Conservation (phyloP, 78 protist genomes). For the Dictyostelium purpureum region DNA sequence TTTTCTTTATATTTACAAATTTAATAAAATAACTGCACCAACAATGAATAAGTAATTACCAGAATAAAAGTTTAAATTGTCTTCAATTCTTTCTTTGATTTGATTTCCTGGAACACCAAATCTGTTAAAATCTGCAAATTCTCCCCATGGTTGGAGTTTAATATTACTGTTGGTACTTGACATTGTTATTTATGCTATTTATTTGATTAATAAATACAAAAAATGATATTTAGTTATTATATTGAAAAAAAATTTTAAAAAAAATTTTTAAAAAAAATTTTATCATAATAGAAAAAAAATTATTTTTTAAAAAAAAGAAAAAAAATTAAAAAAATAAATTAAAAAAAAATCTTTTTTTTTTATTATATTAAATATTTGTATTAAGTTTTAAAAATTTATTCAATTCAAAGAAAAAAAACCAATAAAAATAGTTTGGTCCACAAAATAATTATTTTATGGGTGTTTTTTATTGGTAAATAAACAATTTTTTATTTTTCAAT, state of each 20-base stretch:
- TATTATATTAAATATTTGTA: too few relatives aligned
- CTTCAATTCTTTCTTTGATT: constrained; percentile 16
- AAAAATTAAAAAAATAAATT: background rate
- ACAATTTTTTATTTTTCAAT: too few relatives aligned
- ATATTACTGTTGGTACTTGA: background rate
- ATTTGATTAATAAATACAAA: too few relatives aligned
- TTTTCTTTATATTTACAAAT: constrained; percentile 56
- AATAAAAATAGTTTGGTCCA: too few relatives aligned
- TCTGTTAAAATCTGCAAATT: constrained; percentile 7
- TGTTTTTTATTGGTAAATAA: too few relatives aligned
- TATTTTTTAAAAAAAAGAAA: background rate
- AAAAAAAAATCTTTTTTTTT: too few relatives aligned
- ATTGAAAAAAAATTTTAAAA: background rate
- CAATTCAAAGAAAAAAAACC: too few relatives aligned
- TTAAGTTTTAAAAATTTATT: too few relatives aligned
- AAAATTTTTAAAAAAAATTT: background rate
- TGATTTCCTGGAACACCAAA: constrained; percentile 27
- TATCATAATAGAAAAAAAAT: too few relatives aligned
- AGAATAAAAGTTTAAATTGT: constrained; percentile 24
- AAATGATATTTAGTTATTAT: background rate
- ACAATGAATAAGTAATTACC: constrained; percentile 51
- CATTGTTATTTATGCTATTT: background rate
- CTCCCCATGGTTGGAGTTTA: constrained; percentile 39
- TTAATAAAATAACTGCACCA: constrained; percentile 27
- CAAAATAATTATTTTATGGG: too few relatives aligned